phyloP scores from a whole-genome alignment of 345 rosid genomes.

The Euphorbia peplus region DNA sequence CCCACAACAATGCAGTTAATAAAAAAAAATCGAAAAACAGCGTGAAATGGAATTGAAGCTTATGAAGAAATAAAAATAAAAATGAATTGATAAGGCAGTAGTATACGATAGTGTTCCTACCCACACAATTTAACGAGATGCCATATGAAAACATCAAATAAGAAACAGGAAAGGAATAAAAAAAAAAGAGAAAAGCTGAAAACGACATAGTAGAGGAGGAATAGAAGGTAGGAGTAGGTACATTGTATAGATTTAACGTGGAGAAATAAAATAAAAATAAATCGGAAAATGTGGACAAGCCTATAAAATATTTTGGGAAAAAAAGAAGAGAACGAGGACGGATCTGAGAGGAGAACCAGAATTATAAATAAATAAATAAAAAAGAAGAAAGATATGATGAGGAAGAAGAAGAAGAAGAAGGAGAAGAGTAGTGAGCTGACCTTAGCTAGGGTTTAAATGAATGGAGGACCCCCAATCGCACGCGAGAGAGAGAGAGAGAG shows the following conservation, averaged over 20 bases:
- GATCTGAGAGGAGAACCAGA: conserved; percentile 38
- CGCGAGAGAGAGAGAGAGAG: too few relatives aligned
- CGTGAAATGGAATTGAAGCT: conserved; percentile 5
- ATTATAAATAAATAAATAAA: too few relatives aligned
- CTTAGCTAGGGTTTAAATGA: conserved; percentile 48
- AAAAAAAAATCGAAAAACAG: neutral
- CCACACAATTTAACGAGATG: neutral
- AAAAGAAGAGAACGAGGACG: conserved; percentile 23
- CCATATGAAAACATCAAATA: neutral
- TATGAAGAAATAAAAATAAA: neutral
- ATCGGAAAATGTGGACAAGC: conserved; percentile 15
- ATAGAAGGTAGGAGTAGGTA: too few relatives aligned
- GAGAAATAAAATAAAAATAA: conserved; percentile 8
- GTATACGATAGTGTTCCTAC: neutral
- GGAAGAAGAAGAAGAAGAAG: neutral
- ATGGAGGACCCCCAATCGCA: too few relatives aligned
- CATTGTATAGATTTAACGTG: conserved; percentile 36
- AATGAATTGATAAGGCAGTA: neutral
- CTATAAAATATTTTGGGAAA: conserved; percentile 6
- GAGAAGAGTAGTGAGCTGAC: too few relatives aligned
- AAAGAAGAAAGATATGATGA: neutral
- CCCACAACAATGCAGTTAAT: conserved; percentile 30
- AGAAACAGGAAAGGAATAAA: neutral
- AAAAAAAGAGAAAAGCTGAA: neutral
- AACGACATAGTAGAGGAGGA: neutral